Evolutionary conservation across 345 rosid genomes (phyloP).

Genomic region (Rhodamnia rubescens): DNA sequence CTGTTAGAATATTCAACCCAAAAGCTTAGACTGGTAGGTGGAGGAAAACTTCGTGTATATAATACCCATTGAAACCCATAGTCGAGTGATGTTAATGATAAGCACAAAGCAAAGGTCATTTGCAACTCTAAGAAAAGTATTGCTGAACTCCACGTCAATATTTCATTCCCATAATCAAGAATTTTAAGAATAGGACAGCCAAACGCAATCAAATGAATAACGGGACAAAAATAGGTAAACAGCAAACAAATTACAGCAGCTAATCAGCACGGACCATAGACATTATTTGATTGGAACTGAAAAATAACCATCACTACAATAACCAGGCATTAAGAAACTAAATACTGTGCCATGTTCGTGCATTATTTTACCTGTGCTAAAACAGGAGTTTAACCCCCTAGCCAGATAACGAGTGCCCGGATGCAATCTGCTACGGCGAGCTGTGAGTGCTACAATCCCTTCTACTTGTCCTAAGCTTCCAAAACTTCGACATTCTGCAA

Average conservation of each 20-base stretch:
- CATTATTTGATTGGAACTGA: background rate
- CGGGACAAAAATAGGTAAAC: background rate
- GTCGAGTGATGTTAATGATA: background rate
- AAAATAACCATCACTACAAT: background rate
- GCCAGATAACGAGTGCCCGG: conserved; percentile 99
- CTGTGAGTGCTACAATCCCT: conserved; percentile 83
- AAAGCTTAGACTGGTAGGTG: background rate
- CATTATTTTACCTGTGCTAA: conserved; percentile 70
- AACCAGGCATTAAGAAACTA: background rate
- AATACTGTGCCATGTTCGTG: background rate
- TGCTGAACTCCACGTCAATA: background rate
- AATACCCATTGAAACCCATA: background rate
- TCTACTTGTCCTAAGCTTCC: conserved; percentile 90
- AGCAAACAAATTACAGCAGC: background rate
- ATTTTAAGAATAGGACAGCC: background rate
- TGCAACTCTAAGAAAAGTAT: background rate
- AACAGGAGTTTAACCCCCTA: conserved; percentile 95
- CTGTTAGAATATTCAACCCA: background rate
- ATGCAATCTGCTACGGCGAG: conserved; percentile 95
- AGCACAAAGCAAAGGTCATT: background rate
- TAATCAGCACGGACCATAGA: background rate
- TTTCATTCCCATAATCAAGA: background rate
- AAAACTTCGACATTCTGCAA: conserved; percentile 87
- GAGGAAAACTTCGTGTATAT: background rate
- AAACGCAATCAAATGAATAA: background rate